Evolutionary conservation across 2,329 filamentous ascomycete genomes (phyloP), one percentile per base, ranked within the genome.

Genomic region (Xylaria polymorpha): DNA sequence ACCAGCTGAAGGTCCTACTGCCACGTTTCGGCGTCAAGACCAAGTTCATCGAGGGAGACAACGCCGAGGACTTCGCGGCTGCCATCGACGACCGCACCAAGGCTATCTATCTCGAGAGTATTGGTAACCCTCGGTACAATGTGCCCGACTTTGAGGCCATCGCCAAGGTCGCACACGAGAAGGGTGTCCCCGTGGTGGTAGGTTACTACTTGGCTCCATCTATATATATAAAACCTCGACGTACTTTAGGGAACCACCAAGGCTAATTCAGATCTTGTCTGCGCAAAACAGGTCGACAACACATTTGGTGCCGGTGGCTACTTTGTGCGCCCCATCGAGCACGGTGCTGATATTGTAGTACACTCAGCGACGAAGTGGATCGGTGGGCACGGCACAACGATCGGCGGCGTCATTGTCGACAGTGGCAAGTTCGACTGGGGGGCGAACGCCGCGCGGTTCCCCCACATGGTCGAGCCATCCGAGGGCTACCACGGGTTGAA

Each of bases 351-450:
- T 79, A 97, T 98, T 69, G 91, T 98, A 61, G 93, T 97, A 29
- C 94, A 98, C 86, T 96, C 92, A 46, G 94, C 94, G 12, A 97
- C 94, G 67, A 98, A 98, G 82, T 98, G 94, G 94, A 98, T 98
- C 71, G 94, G 94, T 66, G 94, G 94, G 50, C 95, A 98, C 81
- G 95, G 94, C 70, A 97, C 94, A 48, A 97, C 94, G 32, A 92
- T 98, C 73, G 94, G 87, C 67, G 94, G 94, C 70, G 87, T 97
- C 51, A 87, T 98, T 41, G 85, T 98, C 72, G 94, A 98, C 83
- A 89, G 91, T 73, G 94, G 94, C 76, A 96, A 94, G 80, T 98
- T 98, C 79, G 92, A 97, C 85, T 98, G 95, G 94, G 93, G 92
- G 75, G 91, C 91, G 82, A 83, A 97, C 79, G 91, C 85, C 56